Percentiles rank a stretch among this genome's conserved stretches.
Conservation (phyloP, 169 alveolate species). For the Cryptosporidium viatorum region DNA sequence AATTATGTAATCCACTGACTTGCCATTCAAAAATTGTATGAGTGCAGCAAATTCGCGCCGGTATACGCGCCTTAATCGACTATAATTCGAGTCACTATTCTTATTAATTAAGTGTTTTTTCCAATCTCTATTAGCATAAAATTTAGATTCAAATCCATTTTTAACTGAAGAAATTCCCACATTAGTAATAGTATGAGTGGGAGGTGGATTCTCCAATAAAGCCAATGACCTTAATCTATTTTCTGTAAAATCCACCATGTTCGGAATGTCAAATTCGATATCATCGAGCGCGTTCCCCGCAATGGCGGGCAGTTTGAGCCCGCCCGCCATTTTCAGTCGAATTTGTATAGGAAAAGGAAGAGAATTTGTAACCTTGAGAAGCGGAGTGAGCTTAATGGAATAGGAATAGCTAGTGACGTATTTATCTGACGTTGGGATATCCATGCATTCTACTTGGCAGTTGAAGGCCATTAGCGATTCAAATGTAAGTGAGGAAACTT, state of each 20-base stretch:
- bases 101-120: neutral
- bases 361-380: slow-evolving; percentile 30
- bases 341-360: slow-evolving; percentile 72
- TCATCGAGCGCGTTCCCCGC: neutral
- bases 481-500: slow-evolving; percentile 22
- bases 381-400: slow-evolving; percentile 49
- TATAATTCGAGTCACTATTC: slow-evolving; percentile 9
- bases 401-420: slow-evolving; percentile 64
- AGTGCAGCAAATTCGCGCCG: slow-evolving; percentile 52
- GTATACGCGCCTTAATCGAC: slow-evolving; percentile 15
- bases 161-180: neutral
- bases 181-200: neutral
- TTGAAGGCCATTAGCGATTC: slow-evolving; percentile 64
- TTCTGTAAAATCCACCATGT: slow-evolving; percentile 6
- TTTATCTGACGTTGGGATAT: slow-evolving; percentile 63
- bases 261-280: neutral
- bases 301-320: slow-evolving; percentile 11
- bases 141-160: neutral
- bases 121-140: neutral
- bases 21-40: slow-evolving; percentile 41
- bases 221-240: slow-evolving; percentile 21
- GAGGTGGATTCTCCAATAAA: neutral
- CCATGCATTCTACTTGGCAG: slow-evolving; percentile 48
- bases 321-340: slow-evolving; percentile 29
- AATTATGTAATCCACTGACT: slow-evolving; percentile 42